Conservation (phyloP, 495 filamentous ascomycete genomes). For the Hypoxylon trugodes region DNA sequence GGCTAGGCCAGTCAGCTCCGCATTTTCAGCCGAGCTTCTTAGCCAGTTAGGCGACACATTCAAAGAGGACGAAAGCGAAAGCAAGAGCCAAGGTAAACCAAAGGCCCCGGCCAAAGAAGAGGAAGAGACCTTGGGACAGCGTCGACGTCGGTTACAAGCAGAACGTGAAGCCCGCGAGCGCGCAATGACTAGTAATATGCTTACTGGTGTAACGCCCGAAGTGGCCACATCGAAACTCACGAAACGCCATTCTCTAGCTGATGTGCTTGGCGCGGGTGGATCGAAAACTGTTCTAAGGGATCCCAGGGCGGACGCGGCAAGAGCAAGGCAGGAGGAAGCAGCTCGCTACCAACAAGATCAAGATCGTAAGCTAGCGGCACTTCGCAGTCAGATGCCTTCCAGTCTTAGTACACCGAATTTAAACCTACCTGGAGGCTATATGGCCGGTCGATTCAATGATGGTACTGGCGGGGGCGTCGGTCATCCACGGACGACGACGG, state of each 20-base stretch:
- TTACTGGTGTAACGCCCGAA: constrained; percentile 11
- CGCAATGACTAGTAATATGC: constrained; percentile 45
- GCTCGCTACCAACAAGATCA: constrained; percentile 44
- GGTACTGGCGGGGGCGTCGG: constrained; percentile 52
- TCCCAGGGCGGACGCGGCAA: constrained; percentile 39
- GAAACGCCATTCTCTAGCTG: constrained; percentile 43
- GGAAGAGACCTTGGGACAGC: constrained; percentile 90
- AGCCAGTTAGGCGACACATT: constrained; percentile 70
- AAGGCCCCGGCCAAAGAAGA: constrained; percentile 58
- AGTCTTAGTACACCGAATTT: constrained; percentile 44
- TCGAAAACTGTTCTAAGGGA: constrained; percentile 26
- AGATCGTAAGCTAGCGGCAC: constrained; percentile 50
- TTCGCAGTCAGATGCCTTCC: constrained; percentile 54
- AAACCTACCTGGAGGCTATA: constrained; percentile 55
- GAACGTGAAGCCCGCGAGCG: constrained; percentile 67
- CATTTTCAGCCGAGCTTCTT: constrained; percentile 83
- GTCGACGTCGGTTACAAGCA: constrained; percentile 79
- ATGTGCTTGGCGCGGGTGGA: constrained; percentile 35
- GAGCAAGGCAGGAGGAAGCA: constrained; percentile 44
- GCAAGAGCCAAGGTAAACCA: constrained; percentile 45
- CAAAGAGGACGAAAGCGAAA: constrained; percentile 41
- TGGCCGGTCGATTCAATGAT: constrained; percentile 61
- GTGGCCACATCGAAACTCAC: constrained; percentile 24
- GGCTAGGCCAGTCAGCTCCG: constrained; percentile 70
- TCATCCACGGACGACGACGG: constrained; percentile 35